These are phyloP conservation scores for Cladophialophora chaetospira DNA, from an alignment of 2,329 filamentous ascomycete species.

Conservation along the genomic window DNA sequence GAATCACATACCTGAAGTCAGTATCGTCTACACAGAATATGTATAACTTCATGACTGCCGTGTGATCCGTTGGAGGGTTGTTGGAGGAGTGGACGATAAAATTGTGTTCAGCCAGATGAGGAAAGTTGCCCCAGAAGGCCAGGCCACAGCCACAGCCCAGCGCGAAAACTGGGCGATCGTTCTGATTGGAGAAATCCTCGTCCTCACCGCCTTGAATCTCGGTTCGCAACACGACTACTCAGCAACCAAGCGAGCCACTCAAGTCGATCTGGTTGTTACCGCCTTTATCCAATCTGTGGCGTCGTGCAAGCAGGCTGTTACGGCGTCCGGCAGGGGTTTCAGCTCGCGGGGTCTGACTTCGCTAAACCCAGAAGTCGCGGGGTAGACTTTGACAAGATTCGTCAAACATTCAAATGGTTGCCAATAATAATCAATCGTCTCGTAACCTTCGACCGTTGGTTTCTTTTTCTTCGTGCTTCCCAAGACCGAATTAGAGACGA, in stretches of 20 bases:
- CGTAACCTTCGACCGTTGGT: neutral
- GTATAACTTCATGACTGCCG: constrained; percentile 11
- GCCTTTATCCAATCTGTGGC: constrained; percentile 2
- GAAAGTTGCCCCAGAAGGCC: constrained; percentile 7
- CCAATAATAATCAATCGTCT: neutral
- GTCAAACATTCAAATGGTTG: neutral
- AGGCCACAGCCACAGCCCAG: neutral
- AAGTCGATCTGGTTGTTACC: neutral
- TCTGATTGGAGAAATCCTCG: constrained; percentile 4
- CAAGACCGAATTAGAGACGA: neutral
- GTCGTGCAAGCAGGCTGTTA: neutral
- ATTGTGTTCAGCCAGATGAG: constrained; percentile 1
- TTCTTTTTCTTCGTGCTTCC: neutral
- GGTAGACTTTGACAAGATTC: constrained; percentile 1
- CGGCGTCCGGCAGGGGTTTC: neutral
- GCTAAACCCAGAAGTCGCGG: constrained; percentile 1
- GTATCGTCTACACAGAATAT: neutral
- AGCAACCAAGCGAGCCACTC: neutral
- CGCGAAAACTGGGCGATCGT: neutral
- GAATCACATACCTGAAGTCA: constrained; percentile 10
- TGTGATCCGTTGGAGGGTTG: constrained; percentile 1
- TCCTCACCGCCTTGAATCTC: constrained; percentile 5
- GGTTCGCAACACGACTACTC: neutral
- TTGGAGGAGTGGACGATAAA: neutral
- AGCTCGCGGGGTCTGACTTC: neutral